Evolutionary conservation across 441 rosid genomes (phyloP).

Genomic region (Pelargonium exstipulatum): DNA sequence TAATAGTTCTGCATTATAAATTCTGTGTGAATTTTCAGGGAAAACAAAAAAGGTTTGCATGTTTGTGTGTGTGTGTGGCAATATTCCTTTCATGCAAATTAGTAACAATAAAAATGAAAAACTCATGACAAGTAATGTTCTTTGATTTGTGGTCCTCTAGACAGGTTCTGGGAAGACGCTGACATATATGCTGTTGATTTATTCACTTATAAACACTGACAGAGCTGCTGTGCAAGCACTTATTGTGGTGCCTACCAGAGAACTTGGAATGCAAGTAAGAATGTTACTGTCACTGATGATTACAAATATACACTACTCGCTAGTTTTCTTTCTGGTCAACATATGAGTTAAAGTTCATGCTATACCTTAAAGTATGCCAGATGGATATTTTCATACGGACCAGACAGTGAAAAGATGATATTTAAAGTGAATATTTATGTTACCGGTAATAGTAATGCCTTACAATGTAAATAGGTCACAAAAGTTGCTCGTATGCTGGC

Average conservation of each 20-base stretch:
- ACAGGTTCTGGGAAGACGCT: constrained; percentile 95
- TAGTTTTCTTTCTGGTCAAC: neutral
- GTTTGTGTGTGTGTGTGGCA: neutral
- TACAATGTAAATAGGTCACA: constrained; percentile 43
- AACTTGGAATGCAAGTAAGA: constrained; percentile 85
- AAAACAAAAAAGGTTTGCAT: too few relatives aligned
- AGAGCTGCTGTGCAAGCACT: constrained; percentile 73
- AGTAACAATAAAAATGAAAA: neutral
- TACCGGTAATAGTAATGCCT: constrained; percentile 5
- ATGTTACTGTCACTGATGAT: constrained; percentile 8
- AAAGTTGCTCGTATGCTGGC: constrained; percentile 78
- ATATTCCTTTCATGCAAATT: neutral
- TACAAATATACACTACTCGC: neutral
- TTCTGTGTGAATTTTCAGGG: too few relatives aligned
- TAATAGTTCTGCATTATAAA: too few relatives aligned
- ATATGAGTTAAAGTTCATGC: neutral
- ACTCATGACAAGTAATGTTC: neutral
- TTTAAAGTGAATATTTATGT: too few relatives aligned
- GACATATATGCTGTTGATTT: constrained; percentile 58
- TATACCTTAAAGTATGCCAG: neutral
- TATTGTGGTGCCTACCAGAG: constrained; percentile 79
- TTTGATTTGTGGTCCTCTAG: constrained; percentile 37
- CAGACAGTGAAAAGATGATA: too few relatives aligned
- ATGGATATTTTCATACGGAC: neutral
- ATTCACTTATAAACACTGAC: constrained; percentile 53